Evolutionary conservation across 1,284 basidiomycete genomes (phyloP), one percentile per base, ranked within the genome.

Genomic region (Sporisorium sorghi): DNA sequence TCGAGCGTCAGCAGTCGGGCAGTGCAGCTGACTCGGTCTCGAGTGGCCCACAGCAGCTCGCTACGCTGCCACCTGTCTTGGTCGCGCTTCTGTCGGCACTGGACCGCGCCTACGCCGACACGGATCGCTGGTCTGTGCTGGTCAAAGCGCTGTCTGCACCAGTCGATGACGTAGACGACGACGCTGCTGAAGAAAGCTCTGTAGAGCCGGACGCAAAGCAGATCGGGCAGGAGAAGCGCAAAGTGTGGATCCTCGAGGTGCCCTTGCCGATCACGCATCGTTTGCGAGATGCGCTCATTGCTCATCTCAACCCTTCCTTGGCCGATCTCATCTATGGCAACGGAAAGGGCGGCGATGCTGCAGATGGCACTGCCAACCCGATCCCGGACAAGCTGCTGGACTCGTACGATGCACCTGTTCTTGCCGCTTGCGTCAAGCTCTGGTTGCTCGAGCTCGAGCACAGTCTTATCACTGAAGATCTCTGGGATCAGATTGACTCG

Each of bases 161-260:
- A 4, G 50, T n/a, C 17, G 43, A 58, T 23, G 17, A 30, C 12
- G 30, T 26, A 1, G 57, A 58, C 3, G 56, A 39, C 24, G 48
- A 43, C 9, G 24, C 28, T n/a, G 30, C 37, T 1, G 40, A 55
- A 5, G 37, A 28, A 14, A 3, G 47, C 15, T 8, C 60, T 58
- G 58, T 47, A 9, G 40, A 56, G 21, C 58, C 23, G 9, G 60
- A 69, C 12, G 43, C 30, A 21, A 47, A 33, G 12, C 49, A 72
- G 23, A 33, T 51, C n/a, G 67, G 53, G 23, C 43, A 79, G 90
- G 95, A 96, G 85, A 91, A 90, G 83, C 90, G 95, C 70, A 93
- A 91, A 86, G 87, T 90, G 1, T 97, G 94, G 95, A 92, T 97
- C 68, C 96, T 97, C 76, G 87, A 89, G 68, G 86, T 85, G 30